These are phyloP conservation scores for Pistacia atlantica DNA, from an alignment of 345 rosid genomes.

Conservation along the genomic window DNA sequence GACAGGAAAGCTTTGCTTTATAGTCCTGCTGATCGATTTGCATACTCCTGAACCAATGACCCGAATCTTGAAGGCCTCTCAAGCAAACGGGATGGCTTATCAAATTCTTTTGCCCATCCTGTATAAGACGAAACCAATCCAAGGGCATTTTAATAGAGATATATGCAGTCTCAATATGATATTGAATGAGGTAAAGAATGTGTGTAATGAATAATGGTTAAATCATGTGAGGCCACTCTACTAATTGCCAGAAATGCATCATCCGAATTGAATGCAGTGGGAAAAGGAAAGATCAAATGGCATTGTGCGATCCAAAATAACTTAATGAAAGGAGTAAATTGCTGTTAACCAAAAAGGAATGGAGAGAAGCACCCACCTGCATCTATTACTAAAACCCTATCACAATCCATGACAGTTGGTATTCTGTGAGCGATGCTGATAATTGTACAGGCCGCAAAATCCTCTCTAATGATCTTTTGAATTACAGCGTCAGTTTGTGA, in stretches of 20 bases:
- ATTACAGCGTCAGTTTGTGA: slow-evolving; percentile 88
- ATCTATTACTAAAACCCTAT: slow-evolving; percentile 82
- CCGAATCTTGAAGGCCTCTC: slow-evolving; percentile 73
- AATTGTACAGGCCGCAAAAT: slow-evolving; percentile 76
- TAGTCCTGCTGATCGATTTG: slow-evolving; percentile 73
- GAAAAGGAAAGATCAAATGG: no score
- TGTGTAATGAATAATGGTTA: no score
- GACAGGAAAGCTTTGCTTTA: slow-evolving; percentile 15
- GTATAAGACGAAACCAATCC: slow-evolving; percentile 1
- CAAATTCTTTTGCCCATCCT: slow-evolving; percentile 84
- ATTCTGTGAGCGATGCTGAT: slow-evolving; percentile 97
- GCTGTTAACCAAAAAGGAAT: background rate
- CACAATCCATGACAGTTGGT: slow-evolving; percentile 97
- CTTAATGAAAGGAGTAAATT: background rate
- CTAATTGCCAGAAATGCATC: no score
- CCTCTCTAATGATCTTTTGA: slow-evolving; percentile 89
- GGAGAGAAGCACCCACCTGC: slow-evolving; percentile 46
- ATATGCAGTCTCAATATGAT: no score
- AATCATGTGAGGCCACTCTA: no score
- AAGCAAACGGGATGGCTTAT: slow-evolving; percentile 67
- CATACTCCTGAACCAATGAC: slow-evolving; percentile 91
- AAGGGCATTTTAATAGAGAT: no score
- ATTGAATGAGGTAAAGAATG: no score
- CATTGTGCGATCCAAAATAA: no score
- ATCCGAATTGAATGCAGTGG: no score